Evolutionary conservation across 2,329 filamentous ascomycete species (phyloP).

Genomic region (Ciborinia camelliae): DNA sequence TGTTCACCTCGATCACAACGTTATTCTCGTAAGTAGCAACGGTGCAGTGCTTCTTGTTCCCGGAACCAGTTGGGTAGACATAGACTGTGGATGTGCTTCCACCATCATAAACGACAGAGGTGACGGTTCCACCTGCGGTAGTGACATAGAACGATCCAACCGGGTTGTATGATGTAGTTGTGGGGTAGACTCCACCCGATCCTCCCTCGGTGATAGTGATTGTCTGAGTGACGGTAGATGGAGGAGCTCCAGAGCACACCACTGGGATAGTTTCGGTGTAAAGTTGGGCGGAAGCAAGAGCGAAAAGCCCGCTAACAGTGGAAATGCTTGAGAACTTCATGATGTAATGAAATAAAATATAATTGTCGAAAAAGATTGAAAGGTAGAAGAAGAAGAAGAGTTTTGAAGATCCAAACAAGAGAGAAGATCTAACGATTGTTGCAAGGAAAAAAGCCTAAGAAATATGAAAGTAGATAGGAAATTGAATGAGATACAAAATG

Average conservation of each 20-base stretch:
- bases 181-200: neutral
- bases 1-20: conserved; percentile 19
- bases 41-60: conserved; percentile 22
- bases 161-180: neutral
- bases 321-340: conserved; percentile 31
- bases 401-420: neutral
- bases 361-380: neutral
- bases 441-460: neutral
- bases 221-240: neutral
- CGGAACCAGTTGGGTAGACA: conserved; percentile 24
- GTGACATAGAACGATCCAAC: neutral
- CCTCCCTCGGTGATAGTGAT: neutral
- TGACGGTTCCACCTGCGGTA: neutral
- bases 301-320: conserved; percentile 20
- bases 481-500: conserved; percentile 7
- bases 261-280: conserved; percentile 14
- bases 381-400: neutral
- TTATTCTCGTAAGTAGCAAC: conserved; percentile 23
- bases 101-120: conserved; percentile 1
- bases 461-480: conserved; percentile 2
- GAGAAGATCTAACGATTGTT: neutral
- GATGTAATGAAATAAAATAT: conserved; percentile 12
- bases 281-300: conserved; percentile 21
- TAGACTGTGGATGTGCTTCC: conserved; percentile 21
- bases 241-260: neutral